Evolutionary conservation across 2,329 filamentous ascomycete genomes (phyloP).

Genomic region (Verticillium nubilum): DNA sequence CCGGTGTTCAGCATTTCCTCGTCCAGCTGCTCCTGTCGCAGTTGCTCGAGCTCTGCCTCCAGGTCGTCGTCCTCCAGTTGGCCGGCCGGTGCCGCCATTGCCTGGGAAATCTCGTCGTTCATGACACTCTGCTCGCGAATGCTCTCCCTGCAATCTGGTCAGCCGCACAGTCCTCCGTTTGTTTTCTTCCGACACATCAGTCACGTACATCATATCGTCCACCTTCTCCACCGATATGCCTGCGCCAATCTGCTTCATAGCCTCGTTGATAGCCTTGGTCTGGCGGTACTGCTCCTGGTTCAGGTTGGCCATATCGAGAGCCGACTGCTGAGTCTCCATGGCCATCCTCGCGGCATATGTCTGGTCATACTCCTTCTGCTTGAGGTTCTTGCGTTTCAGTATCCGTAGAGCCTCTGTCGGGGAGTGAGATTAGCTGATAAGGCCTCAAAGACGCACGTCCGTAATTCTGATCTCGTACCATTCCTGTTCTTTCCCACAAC

Average conservation of each 20-base stretch:
- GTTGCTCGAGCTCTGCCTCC: constrained; percentile 74
- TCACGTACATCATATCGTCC: constrained; percentile 82
- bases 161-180: not conserved
- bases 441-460: not conserved
- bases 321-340: constrained; percentile 90
- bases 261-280: constrained; percentile 84
- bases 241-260: constrained; percentile 91
- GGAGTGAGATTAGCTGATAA: not conserved
- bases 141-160: constrained; percentile 60
- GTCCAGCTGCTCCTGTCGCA: constrained; percentile 92
- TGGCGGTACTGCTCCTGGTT: constrained; percentile 93
- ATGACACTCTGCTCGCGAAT: constrained; percentile 88
- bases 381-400: constrained; percentile 86
- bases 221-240: constrained; percentile 92
- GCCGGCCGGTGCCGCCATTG: constrained; percentile 67
- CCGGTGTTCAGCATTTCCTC: constrained; percentile 90
- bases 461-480: not conserved
- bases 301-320: constrained; percentile 97
- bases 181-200: not conserved
- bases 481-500: not conserved
- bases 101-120: constrained; percentile 85
- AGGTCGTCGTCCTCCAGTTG: constrained; percentile 75
- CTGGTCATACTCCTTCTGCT: constrained; percentile 88
- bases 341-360: constrained; percentile 86
- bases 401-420: constrained; percentile 64